Evolutionary conservation across 805 yeast genomes (phyloP).

Genomic region (Candida qinlingensis): DNA sequence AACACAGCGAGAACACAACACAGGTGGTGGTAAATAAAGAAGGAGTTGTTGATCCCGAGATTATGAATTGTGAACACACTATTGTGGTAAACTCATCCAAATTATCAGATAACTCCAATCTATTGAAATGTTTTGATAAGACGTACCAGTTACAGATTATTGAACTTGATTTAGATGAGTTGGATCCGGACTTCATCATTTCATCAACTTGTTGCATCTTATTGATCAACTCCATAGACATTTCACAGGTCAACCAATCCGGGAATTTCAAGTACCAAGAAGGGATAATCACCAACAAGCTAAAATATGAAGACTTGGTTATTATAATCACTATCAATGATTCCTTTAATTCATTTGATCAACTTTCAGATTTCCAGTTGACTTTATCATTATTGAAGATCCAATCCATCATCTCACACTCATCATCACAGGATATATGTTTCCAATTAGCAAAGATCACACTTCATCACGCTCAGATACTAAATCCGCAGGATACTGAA

Average conservation of each 20-base stretch:
- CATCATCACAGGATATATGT: not conserved
- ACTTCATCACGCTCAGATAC: not conserved
- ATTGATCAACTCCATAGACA: conserved; percentile 4
- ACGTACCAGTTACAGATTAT: conserved; percentile 1
- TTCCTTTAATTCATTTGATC: not conserved
- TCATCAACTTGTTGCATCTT: conserved; percentile 11
- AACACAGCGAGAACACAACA: too few species aligned
- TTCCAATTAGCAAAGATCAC: conserved; percentile 8
- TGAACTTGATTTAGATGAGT: conserved; percentile 14
- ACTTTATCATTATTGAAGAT: conserved; percentile 12
- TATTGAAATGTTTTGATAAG: conserved; percentile 1
- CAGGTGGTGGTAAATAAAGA: not conserved
- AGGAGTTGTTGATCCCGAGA: not conserved
- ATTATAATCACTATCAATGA: conserved; percentile 6
- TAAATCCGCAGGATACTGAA: not conserved
- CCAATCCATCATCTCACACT: not conserved
- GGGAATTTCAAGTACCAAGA: conserved; percentile 8
- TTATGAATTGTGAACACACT: not conserved
- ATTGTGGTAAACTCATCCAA: conserved; percentile 4
- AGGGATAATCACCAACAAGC: conserved; percentile 2
- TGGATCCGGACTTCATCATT: conserved; percentile 16
- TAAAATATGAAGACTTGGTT: conserved; percentile 2
- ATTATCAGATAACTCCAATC: conserved; percentile 2
- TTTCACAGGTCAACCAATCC: conserved; percentile 11
- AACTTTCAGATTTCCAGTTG: conserved; percentile 13